Evolutionary conservation across 2,329 filamentous ascomycete genomes (phyloP), one percentile per base, ranked within the genome.

Genomic region (Celoporthe dispersa): DNA sequence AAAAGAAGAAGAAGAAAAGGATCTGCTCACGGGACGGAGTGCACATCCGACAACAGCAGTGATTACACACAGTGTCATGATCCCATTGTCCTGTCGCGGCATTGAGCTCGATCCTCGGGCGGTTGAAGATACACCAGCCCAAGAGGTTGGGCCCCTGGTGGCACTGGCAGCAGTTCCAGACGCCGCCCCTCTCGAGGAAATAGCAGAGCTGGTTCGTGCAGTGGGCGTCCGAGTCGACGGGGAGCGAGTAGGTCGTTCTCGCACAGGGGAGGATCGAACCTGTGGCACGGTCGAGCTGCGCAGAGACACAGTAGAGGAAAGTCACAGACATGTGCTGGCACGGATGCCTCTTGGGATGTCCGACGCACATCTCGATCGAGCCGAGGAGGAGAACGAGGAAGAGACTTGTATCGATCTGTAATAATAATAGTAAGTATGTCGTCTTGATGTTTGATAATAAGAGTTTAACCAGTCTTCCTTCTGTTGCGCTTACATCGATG

Each of bases 111-210:
- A 73, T 74, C 62, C 76, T 77, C 16, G 79, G 76, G 72, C 71
- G 51, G 65, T 70, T 59, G 68, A 81, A 82, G 12, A 79, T 81
- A 75, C 86, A 88, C 86, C 86, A 88, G 8, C 86, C 86, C 70
- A 81, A 79, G 1, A 77, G 81, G 74, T 88, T 88, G 25, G 85
- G 84, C 0, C 84, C 84, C 53, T 84, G 80, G 2, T 82, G 78
- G 73, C 86, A 88, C 44, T 80, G 75, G 76, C 86, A 88, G 73
- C 86, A 88, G n/a, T 79, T 82, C 86, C 86, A 88, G 39, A 77
- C 81, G 25, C 84, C 82, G 53, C 81, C 84, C 48, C 86, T 81
- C 63, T 81, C 80, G 68, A 82, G 82, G 77, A 84, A 88, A 72
- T 83, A 80, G 75, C 86, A 88, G 74, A 85, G 83, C 71, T 82